These are phyloP conservation scores for Mycena belliarum DNA, from an alignment of 768 basidiomycete genomes.

Conservation along the genomic window DNA sequence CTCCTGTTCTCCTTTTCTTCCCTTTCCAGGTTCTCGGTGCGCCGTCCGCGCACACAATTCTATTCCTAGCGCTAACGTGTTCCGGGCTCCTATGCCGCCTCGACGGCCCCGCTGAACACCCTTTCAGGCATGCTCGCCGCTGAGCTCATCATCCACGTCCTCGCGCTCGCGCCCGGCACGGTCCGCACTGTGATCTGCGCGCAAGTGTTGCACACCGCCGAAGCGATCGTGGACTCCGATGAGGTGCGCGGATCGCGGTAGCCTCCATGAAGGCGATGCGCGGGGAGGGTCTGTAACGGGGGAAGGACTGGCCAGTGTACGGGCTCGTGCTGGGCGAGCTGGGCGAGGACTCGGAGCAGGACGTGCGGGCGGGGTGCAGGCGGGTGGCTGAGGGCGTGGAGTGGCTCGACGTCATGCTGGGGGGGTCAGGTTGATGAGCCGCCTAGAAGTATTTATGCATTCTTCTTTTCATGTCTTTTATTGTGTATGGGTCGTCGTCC, in stretches of 20 bases:
- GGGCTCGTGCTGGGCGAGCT: slow-evolving; percentile 30
- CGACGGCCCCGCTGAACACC: slow-evolving; percentile 44
- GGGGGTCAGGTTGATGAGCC: slow-evolving; percentile 2
- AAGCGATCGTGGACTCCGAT: slow-evolving; percentile 38
- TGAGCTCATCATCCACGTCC: slow-evolving; percentile 41
- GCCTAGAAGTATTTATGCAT: not conserved
- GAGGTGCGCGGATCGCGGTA: slow-evolving; percentile 26
- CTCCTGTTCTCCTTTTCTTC: not conserved
- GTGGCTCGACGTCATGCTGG: slow-evolving; percentile 29
- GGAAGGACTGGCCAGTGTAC: slow-evolving; percentile 23
- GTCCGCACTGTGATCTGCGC: slow-evolving; percentile 39
- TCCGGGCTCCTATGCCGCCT: slow-evolving; percentile 37
- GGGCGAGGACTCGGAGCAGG: slow-evolving; percentile 29
- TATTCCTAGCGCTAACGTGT: too few relatives aligned
- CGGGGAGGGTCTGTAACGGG: slow-evolving; percentile 31
- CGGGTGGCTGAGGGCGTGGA: slow-evolving; percentile 25
- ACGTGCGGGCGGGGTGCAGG: slow-evolving; percentile 26
- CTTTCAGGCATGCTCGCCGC: slow-evolving; percentile 38
- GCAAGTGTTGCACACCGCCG: slow-evolving; percentile 24
- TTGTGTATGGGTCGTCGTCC: not conserved
- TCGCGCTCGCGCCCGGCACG: slow-evolving; percentile 42
- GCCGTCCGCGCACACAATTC: not conserved
- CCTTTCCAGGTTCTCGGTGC: slow-evolving; percentile 16
- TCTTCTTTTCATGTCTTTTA: too few relatives aligned
- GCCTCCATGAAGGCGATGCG: slow-evolving; percentile 37